phyloP scores from a whole-genome alignment of 306 rosid species.

The Comarum palustre region DNA sequence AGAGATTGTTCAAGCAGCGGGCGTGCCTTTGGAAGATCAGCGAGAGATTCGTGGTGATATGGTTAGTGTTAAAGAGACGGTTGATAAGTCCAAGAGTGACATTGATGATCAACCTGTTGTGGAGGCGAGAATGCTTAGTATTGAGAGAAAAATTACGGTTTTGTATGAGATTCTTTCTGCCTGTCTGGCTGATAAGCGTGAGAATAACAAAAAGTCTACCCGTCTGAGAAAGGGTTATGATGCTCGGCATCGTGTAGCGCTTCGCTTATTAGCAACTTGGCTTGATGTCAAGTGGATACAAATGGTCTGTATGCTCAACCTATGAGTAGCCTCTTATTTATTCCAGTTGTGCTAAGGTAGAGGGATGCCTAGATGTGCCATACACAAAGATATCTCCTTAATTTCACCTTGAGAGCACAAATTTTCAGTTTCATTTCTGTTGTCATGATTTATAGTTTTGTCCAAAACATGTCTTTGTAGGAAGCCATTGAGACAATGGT shows the following conservation, averaged over 20 bases:
- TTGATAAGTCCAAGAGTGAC: conserved; percentile 27
- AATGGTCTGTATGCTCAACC: conserved; percentile 55
- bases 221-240: conserved; percentile 79
- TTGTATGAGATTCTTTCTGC: conserved; percentile 80
- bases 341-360: conserved; percentile 9
- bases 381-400: conserved; percentile 11
- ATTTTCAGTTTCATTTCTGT: background rate
- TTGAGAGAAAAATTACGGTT: conserved; percentile 75
- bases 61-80: conserved; percentile 29
- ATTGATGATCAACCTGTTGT: conserved; percentile 52
- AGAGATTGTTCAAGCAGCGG: conserved; percentile 32
- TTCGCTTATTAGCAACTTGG: conserved; percentile 78
- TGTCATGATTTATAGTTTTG: conserved; percentile 21
- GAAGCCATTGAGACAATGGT: conserved; percentile 90
- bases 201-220: conserved; percentile 40
- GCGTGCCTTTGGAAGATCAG: conserved; percentile 23
- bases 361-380: conserved; percentile 8
- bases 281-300: conserved; percentile 77
- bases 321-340: conserved; percentile 15
- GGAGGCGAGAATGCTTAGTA: conserved; percentile 60
- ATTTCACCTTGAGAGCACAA: background rate
- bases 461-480: conserved; percentile 44
- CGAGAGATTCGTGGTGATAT: conserved; percentile 25
- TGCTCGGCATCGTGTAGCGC: conserved; percentile 80
- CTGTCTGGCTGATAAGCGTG: conserved; percentile 60